A percentile compares a stretch with the other conserved stretches of the same genome.
Conservation (phyloP, 768 basidiomycete species). For the Lactifluus hygrophoroides region DNA sequence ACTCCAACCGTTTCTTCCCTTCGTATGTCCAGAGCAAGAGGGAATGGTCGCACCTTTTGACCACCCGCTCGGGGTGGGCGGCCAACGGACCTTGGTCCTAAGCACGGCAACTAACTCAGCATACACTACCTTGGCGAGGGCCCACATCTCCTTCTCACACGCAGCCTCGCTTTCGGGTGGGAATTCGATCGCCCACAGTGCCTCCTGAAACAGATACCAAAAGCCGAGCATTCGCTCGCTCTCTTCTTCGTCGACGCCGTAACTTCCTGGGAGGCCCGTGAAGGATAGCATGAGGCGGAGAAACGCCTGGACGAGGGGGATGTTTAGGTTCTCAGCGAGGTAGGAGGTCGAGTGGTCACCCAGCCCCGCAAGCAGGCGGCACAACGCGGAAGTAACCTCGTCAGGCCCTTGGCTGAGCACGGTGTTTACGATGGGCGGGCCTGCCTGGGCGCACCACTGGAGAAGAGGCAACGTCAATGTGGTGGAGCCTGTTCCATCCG, state of each 20-base stretch:
- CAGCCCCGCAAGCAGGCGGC: slow-evolving; percentile 71
- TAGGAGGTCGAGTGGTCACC: slow-evolving; percentile 83
- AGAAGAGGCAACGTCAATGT: slow-evolving; percentile 80
- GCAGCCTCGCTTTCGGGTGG: slow-evolving; percentile 31
- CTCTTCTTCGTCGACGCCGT: slow-evolving; percentile 78
- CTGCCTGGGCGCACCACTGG: slow-evolving; percentile 61
- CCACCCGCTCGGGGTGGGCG: slow-evolving; percentile 45
- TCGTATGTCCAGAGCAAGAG: neutral
- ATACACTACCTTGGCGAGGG: slow-evolving; percentile 67
- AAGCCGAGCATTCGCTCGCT: slow-evolving; percentile 83
- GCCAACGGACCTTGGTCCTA: slow-evolving; percentile 69
- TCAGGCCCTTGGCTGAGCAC: slow-evolving; percentile 31
- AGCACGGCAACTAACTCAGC: slow-evolving; percentile 65
- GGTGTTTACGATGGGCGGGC: slow-evolving; percentile 35
- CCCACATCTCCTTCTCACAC: slow-evolving; percentile 35
- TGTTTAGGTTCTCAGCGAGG: slow-evolving; percentile 60
- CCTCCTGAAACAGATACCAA: slow-evolving; percentile 89
- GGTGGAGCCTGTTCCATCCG: slow-evolving; percentile 57
- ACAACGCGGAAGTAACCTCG: slow-evolving; percentile 59
- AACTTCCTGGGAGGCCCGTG: slow-evolving; percentile 65
- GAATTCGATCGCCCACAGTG: slow-evolving; percentile 63
- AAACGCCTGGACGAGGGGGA: slow-evolving; percentile 51
- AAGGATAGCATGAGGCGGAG: slow-evolving; percentile 63
- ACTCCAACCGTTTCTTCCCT: slow-evolving; percentile 9
- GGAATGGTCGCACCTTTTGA: slow-evolving; percentile 46